These are phyloP conservation scores for Actinomucor elegans DNA, from an alignment of 371 early-diverging fungal species.

Conservation along the genomic window DNA sequence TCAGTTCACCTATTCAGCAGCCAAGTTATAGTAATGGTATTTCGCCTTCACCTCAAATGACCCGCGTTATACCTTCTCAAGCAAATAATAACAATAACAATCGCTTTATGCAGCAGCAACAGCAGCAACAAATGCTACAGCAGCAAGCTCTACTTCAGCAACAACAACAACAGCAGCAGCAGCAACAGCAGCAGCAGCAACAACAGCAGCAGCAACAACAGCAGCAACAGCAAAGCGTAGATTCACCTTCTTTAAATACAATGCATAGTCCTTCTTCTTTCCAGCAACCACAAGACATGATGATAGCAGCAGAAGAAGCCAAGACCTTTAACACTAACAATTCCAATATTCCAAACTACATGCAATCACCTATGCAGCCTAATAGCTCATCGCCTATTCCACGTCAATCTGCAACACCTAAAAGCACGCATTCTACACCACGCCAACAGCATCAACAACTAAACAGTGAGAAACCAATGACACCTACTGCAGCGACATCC, in stretches of 20 bases:
- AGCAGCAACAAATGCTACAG: slow-evolving; percentile 13
- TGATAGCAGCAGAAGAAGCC: slow-evolving; percentile 6
- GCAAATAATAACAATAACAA: too few relatives aligned
- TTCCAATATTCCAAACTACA: slow-evolving; percentile 14
- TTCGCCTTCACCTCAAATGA: slow-evolving; percentile 33
- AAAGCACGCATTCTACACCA: slow-evolving; percentile 38
- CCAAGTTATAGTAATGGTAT: slow-evolving; percentile 24
- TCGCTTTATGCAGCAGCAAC: slow-evolving; percentile 36
- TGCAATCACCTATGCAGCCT: slow-evolving; percentile 30
- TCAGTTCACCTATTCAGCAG: slow-evolving; percentile 33
- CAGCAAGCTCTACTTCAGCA: slow-evolving; percentile 9
- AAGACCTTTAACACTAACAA: slow-evolving; percentile 12
- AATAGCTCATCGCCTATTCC: slow-evolving; percentile 30
- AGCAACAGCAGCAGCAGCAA: slow-evolving; percentile 10
- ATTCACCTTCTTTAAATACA: too few relatives aligned
- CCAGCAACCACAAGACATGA: slow-evolving; percentile 3
- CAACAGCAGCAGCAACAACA: slow-evolving; percentile 3
- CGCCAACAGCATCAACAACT: slow-evolving; percentile 36
- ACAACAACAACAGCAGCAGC: slow-evolving; percentile 18
- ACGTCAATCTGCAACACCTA: slow-evolving; percentile 34
- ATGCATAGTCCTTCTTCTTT: too few relatives aligned
- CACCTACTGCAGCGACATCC: not conserved
- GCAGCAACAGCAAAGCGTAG: not conserved
- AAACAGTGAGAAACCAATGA: slow-evolving; percentile 4
- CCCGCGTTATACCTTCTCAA: slow-evolving; percentile 43